phyloP scores from a whole-genome alignment of 164 flowering plant genomes.

The Vitis amurensis region DNA sequence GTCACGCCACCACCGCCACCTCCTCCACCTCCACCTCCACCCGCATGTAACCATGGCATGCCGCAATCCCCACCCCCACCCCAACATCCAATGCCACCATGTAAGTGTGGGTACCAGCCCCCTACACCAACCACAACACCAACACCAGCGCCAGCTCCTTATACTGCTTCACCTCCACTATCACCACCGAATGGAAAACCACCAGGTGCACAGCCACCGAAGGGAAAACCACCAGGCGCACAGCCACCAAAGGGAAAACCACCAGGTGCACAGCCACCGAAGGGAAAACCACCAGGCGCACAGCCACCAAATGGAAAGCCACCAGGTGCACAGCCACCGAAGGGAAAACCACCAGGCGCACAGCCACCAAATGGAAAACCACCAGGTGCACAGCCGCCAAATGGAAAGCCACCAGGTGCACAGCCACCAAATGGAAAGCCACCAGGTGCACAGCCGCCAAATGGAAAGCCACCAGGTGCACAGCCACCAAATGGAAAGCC shows the following conservation, averaged over 20 bases:
- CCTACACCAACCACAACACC: conserved; percentile 7
- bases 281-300: too few species aligned
- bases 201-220: neutral
- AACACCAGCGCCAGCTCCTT: neutral
- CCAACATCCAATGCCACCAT: neutral
- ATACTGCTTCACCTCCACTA: neutral
- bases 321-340: too few species aligned
- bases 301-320: too few species aligned
- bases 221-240: neutral
- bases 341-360: too few species aligned
- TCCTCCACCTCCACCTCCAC: conserved; percentile 14
- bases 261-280: neutral
- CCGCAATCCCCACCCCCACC: conserved; percentile 8
- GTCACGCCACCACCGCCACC: conserved; percentile 6
- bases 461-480: too few species aligned
- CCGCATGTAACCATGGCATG: neutral
- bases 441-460: too few species aligned
- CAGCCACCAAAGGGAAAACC: neutral
- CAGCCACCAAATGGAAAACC: too few species aligned
- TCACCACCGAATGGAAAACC: neutral
- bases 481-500: too few species aligned
- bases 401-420: neutral
- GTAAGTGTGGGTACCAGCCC: neutral
- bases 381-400: too few species aligned
- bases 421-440: too few species aligned